Evolutionary conservation across 352 stramenopile species (phyloP).

Genomic region (Pythium scleroteichum): DNA sequence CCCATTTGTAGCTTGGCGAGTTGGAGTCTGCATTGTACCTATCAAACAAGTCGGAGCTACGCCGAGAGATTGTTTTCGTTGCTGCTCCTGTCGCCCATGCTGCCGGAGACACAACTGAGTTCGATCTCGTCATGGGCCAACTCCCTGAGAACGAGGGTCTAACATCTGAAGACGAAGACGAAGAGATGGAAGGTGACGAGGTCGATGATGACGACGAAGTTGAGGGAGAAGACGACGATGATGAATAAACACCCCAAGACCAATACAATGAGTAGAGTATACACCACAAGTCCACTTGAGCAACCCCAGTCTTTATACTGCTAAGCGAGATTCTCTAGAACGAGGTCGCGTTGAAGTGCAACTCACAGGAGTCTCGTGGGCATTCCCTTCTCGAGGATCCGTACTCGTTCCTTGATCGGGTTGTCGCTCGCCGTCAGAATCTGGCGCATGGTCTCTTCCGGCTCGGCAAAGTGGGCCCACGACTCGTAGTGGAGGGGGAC

Average conservation of each 20-base stretch:
- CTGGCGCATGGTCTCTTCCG: constrained; percentile 1
- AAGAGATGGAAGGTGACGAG: constrained; percentile 26
- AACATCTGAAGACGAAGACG: constrained; percentile 64
- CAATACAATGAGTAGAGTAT: constrained; percentile 28
- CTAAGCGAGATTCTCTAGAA: too few species aligned
- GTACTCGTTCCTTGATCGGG: constrained; percentile 1
- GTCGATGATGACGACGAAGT: constrained; percentile 47
- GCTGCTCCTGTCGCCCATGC: constrained; percentile 43
- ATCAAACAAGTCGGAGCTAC: constrained; percentile 56
- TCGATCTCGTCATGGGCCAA: constrained; percentile 79
- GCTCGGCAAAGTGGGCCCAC: constrained; percentile 39
- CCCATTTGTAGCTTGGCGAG: constrained; percentile 38
- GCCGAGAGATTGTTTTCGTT: constrained; percentile 66
- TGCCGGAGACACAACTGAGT: constrained; percentile 78
- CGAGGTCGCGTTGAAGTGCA: too few species aligned
- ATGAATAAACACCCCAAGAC: constrained; percentile 26
- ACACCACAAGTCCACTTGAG: not conserved
- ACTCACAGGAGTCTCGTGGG: not conserved
- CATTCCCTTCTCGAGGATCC: constrained; percentile 5
- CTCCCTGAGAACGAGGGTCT: constrained; percentile 76
- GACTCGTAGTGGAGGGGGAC: constrained; percentile 47
- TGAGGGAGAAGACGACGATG: constrained; percentile 48
- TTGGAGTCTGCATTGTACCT: constrained; percentile 58
- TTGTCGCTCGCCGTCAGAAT: constrained; percentile 1
- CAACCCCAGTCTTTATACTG: too few species aligned